These are phyloP conservation scores for Anisodus tanguticus DNA, from an alignment of 257 asterid species.

Conservation along the genomic window DNA sequence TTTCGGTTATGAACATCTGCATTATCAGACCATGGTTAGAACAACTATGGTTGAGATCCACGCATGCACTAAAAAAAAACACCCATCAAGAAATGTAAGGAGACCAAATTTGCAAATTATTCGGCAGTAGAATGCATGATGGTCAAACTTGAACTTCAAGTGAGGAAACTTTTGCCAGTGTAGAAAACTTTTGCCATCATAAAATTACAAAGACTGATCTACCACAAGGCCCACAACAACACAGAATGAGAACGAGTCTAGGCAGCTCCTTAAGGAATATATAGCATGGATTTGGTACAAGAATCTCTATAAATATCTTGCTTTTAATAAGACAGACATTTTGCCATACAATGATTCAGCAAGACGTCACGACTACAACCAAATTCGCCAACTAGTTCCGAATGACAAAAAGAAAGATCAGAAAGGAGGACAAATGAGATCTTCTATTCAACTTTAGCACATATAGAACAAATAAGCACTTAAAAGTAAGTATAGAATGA, in stretches of 20 bases:
- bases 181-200: neutral
- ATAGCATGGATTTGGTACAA: neutral
- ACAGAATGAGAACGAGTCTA: conserved; percentile 22
- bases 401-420: neutral
- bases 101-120: neutral
- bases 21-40: conserved; percentile 25
- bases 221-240: neutral
- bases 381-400: neutral
- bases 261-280: neutral
- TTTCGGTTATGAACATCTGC: conserved; percentile 85
- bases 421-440: conserved; percentile 1
- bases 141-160: conserved; percentile 8
- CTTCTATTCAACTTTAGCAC: neutral
- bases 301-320: conserved; percentile 4
- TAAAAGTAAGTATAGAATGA: neutral
- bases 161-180: neutral
- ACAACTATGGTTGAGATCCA: neutral
- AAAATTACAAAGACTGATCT: neutral
- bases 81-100: conserved; percentile 21
- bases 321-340: neutral
- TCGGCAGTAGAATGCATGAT: neutral
- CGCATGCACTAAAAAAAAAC: too few relatives aligned
- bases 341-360: neutral
- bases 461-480: neutral
- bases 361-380: neutral